A percentile compares a stretch with the other conserved stretches of the same genome.
phyloP scores from a whole-genome alignment of 2,329 filamentous ascomycete genomes.

The Triangularia setosa region DNA sequence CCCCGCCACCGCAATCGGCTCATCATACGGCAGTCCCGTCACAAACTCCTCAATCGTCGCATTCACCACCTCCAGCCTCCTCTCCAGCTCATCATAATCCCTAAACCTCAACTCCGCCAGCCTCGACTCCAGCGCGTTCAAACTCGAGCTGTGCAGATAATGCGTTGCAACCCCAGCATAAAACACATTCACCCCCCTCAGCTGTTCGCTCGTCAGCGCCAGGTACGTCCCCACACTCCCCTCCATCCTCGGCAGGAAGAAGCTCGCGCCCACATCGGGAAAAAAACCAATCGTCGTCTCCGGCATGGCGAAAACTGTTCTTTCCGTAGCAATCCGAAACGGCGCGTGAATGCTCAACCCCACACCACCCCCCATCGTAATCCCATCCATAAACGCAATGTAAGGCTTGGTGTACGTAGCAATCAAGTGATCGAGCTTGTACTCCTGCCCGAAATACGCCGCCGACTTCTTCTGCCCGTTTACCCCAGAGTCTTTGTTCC shows the following conservation, averaged over 20 bases:
- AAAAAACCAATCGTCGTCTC: conserved; percentile 99
- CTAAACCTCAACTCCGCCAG: conserved; percentile 85
- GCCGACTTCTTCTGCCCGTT: conserved; percentile 63
- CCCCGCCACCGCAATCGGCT: conserved; percentile 65
- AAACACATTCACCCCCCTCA: conserved; percentile 80
- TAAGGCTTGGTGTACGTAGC: conserved; percentile 92
- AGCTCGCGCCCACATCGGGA: conserved; percentile 93
- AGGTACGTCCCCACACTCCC: conserved; percentile 87
- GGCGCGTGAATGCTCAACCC: conserved; percentile 92
- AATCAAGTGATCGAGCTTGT: conserved; percentile 92
- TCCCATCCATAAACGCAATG: conserved; percentile 92
- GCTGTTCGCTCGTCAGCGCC: conserved; percentile 79
- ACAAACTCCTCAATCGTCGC: conserved; percentile 87
- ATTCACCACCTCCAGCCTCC: conserved; percentile 71
- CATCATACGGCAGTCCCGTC: conserved; percentile 75
- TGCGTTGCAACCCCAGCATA: conserved; percentile 93
- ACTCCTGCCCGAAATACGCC: conserved; percentile 92
- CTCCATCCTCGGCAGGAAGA: conserved; percentile 89
- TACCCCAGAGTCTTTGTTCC: conserved; percentile 53
- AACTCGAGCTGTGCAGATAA: conserved; percentile 86
- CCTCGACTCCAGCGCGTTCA: conserved; percentile 76
- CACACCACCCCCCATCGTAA: conserved; percentile 97
- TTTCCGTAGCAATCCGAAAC: conserved; percentile 93
- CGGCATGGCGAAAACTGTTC: conserved; percentile 95
- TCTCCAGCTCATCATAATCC: conserved; percentile 62